Percentiles rank a stretch among this genome's conserved stretches.
These are phyloP conservation scores for Tetrahymena elliotti DNA, from an alignment of 73 alveolate genomes.

Conservation along the genomic window DNA sequence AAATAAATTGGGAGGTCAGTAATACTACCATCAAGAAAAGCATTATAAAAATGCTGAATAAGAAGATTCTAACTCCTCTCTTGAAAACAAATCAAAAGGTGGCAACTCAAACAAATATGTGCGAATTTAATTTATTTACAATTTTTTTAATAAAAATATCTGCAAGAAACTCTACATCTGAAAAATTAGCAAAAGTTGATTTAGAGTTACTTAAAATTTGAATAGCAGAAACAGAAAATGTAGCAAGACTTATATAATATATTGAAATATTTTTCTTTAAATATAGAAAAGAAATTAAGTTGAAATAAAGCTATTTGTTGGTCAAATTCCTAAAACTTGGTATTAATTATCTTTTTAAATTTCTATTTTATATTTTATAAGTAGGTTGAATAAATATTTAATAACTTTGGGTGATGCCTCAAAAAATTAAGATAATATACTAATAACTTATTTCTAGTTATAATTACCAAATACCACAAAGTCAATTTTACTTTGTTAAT, in stretches of 20 bases:
- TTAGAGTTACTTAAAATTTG: background rate
- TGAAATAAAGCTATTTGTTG: background rate
- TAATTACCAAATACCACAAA: background rate
- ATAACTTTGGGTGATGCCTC: background rate
- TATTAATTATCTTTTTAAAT: background rate
- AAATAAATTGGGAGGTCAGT: background rate
- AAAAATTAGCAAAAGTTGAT: background rate
- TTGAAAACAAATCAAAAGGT: background rate
- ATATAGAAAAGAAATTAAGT: background rate
- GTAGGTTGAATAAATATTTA: background rate
- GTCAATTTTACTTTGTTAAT: background rate
- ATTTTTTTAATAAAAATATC: background rate
- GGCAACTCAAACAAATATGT: background rate
- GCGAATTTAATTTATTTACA: background rate
- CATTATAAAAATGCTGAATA: background rate
- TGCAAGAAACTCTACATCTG: background rate
- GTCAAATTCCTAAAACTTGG: background rate
- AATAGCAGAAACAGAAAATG: background rate
- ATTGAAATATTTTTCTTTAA: background rate
- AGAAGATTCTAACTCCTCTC: background rate
- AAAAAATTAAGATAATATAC: background rate
- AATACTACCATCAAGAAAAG: background rate
- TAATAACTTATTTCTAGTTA: background rate
- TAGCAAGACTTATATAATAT: background rate
- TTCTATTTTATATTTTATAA: background rate